phyloP scores from a whole-genome alignment of 2,329 filamentous ascomycete species.

The Ophiostoma montium region DNA sequence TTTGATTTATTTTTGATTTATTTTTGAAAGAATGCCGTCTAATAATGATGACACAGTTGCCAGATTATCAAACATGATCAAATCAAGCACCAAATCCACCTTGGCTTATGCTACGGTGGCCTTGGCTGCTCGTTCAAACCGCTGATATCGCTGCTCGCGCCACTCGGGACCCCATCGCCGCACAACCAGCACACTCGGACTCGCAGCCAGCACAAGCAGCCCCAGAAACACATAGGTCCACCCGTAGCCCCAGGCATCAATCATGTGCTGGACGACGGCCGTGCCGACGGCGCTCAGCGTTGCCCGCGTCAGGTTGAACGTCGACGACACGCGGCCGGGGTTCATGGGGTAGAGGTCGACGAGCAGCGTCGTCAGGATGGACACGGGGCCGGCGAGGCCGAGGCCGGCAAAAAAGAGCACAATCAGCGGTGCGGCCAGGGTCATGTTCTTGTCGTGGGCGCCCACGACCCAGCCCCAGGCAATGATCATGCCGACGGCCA shows the following conservation, averaged over 20 bases:
- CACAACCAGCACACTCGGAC: conserved; percentile 18
- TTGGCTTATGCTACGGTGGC: too few relatives aligned
- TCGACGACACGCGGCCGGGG: conserved; percentile 26
- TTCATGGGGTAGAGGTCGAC: conserved; percentile 29
- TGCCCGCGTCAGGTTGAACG: conserved; percentile 28
- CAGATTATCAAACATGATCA: too few relatives aligned
- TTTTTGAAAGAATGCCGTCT: too few relatives aligned
- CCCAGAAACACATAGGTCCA: conserved; percentile 24
- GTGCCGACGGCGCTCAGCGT: conserved; percentile 26
- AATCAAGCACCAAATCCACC: too few relatives aligned
- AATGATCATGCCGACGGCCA: conserved; percentile 28
- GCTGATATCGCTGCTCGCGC: conserved; percentile 20
- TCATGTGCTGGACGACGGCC: conserved; percentile 26
- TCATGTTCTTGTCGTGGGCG: conserved; percentile 15
- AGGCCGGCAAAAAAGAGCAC: conserved; percentile 25
- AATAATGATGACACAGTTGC: too few relatives aligned
- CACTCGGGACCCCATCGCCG: conserved; percentile 20
- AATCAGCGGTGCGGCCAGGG: conserved; percentile 26
- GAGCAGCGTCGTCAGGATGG: conserved; percentile 26
- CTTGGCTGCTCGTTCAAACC: conserved; percentile 10
- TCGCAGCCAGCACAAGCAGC: conserved; percentile 17
- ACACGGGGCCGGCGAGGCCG: conserved; percentile 25
- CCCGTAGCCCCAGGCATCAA: conserved; percentile 27
- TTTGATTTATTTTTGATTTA: too few relatives aligned
- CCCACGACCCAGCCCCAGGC: conserved; percentile 30